Evolutionary conservation across 1,284 basidiomycete species (phyloP), one percentile per base, ranked within the genome.

Genomic region (Kwoniella shivajii): DNA sequence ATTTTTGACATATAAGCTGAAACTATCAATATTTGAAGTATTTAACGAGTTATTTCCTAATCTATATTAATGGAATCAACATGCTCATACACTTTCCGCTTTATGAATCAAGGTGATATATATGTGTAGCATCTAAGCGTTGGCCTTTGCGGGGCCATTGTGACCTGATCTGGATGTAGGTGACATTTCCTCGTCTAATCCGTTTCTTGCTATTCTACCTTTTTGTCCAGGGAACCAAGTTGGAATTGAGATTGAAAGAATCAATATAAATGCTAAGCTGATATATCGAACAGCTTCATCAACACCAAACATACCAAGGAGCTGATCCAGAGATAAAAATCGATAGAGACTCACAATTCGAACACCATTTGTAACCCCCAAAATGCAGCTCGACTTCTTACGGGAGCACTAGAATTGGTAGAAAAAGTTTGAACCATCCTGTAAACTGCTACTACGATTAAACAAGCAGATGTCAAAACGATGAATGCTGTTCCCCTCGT

Each of bases 361-460:
- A 56, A 60, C 20, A 50, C 14, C 37, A 56, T 54, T 27, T 45
- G 43, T 20, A 54, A 47, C 13, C 61, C 30, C 54, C 59, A 68
- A 55, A 65, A 68, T 1, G 64, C 57, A 9, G 56, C 46, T 39
- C 24, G 34, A 26, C 52, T 53, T 31, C 60, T 55, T 11, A 61
- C 57, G 1, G 60, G 33, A 3, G 53, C 43, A 24, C 42, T 7
- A 16, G 57, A 53, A 33, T 61, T 27, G 10, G 34, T 49, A 18
- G 36, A 45, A 54, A 60, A 63, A n/a, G 56, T 56, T 50, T 66
- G 65, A 24, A 59, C 43, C 42, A 63, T 38, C 52, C 69, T 45
- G 49, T 66, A 64, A 13, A 61, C 42, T 18, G 44, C 54, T 30
- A 57, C 57, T 20, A 61, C 38, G 39, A 65, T 30, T 41, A 66